Evolutionary conservation across 495 filamentous ascomycete genomes (phyloP), one percentile per base, ranked within the genome.

Genomic region (Darksidea phi): DNA sequence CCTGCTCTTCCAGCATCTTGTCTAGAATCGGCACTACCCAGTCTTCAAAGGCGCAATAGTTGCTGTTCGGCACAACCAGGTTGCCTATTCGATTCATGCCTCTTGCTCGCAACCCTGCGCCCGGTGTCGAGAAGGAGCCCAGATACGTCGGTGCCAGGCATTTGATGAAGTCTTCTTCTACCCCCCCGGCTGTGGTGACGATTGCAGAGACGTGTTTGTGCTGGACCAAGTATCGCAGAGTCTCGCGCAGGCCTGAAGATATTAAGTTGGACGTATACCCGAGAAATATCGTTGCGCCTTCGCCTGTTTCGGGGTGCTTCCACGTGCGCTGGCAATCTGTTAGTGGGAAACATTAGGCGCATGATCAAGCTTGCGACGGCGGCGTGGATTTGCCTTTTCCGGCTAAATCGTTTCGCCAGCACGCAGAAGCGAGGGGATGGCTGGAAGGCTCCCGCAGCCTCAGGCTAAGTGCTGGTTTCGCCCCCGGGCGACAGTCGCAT

Each of bases 141-240:
- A 97, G 83, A 71, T 97, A 97, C 10, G 95, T 99, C 18, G 88
- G 86, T 4, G 85, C 94, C 0, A 97, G 84, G 66, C 95, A 97
- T 76, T 99, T 99, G 79, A 97, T 97, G 45, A 99, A 80, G 71
- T 97, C 94, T 73, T 99, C 94, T 73, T 99, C 94, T 32, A 99
- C 82, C 4, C 92, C 95, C n/a, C 94, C 94, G 0, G 95, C 94
- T 1, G 94, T 95, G 15, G 93, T 95, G 57, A 99, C 95, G 63
- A 97, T 88, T 57, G 86, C 88, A 0, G 89, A 91, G 58, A 97
- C 85, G 71, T 97, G 92, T 34, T 84, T 82, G 74, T 97, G 90
- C 72, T 96, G 82, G 12, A 95, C 93, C 0, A 97, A 82, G 73
- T 90, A 97, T 21, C 95, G 88, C 65, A 99, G 76, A 23, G 90